Evolutionary conservation across 2,329 filamentous ascomycete genomes (phyloP), one percentile per base, ranked within the genome.

Genomic region (Penicillium vulpinum): DNA sequence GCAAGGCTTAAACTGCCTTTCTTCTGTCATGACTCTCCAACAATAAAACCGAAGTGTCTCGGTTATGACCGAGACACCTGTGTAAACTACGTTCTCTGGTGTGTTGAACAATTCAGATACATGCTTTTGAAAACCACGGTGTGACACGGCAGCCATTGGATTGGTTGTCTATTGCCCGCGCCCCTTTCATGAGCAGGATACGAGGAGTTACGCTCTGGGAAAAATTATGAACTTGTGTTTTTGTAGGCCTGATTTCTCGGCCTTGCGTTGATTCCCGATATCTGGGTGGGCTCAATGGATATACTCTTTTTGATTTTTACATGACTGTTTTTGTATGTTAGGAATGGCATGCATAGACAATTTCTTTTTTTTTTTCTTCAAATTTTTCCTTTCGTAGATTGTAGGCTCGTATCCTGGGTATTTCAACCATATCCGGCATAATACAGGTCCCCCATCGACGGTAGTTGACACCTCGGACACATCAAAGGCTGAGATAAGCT

Each of bases 1-100:
- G 94, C 87, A 73, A 75, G 61, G 57, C 69, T 53, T 75, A 75
- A 71, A 67, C 36, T 61, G 52, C 45, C 21, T 21, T 41, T 24
- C 22, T 44, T 28, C 22, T 44, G 29, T 44, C 50, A 56, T 49
- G 58, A 47, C 48, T 56, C 47, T 28, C 48, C 26, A 45, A 43
- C 40, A 35, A 31, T 52, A 52, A 56, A 56, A 40, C 35, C 48
- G 41, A 56, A 46, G 48, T 56, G 28, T 29, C n/a, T 22, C 33
- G 48, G 54, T 46, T 56, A 56, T 24, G 10, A 35, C 54, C 26
- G 44, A n/a, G 51, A 28, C 47, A 38, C 56, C 54, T 54, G 58
- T 66, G 64, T 66, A 66, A 65, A 66, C 61, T 66, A 66, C 57
- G 57, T 60, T 65, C 64, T 64, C 62, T 65, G 54, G 58, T 61